Percentiles rank a stretch among this genome's conserved stretches.
These are phyloP conservation scores for Fusarium pilosicola DNA, from an alignment of 2,329 filamentous ascomycete genomes.

Conservation along the genomic window DNA sequence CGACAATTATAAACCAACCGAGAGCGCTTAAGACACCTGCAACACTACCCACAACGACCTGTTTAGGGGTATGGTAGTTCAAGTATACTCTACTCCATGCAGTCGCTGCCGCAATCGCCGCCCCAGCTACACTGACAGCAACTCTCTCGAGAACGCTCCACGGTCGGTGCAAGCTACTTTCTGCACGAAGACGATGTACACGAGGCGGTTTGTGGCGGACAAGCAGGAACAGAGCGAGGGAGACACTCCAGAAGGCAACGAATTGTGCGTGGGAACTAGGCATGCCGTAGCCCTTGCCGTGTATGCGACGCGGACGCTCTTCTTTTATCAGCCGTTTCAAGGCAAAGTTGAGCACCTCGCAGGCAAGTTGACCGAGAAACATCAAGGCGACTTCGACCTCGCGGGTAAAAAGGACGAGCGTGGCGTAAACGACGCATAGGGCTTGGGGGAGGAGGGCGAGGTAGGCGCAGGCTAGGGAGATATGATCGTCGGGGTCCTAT, in stretches of 20 bases:
- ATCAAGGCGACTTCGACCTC: conserved; percentile 90
- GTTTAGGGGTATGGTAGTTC: conserved; percentile 88
- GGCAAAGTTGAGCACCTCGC: conserved; percentile 89
- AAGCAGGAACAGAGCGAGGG: conserved; percentile 84
- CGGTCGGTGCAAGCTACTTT: conserved; percentile 51
- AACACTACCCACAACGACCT: conserved; percentile 82
- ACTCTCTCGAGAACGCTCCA: conserved; percentile 71
- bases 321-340: conserved; percentile 94
- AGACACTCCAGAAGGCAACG: conserved; percentile 89
- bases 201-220: conserved; percentile 75
- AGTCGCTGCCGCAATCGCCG: conserved; percentile 72
- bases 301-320: conserved; percentile 83
- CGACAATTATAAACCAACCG: conserved; percentile 81
- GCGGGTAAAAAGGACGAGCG: conserved; percentile 88
- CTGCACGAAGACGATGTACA: conserved; percentile 4
- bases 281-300: conserved; percentile 98
- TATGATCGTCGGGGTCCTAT: conserved; percentile 85
- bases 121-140: conserved; percentile 62
- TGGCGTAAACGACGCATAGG: conserved; percentile 88
- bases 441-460: conserved; percentile 94
- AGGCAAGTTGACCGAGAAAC: conserved; percentile 90
- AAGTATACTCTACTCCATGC: conserved; percentile 89
- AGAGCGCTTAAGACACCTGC: conserved; percentile 78
- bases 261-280: conserved; percentile 95
- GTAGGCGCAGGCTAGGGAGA: conserved; percentile 92